Evolutionary conservation across 768 basidiomycete genomes (phyloP).

Genomic region (Sarcomyxa edulis): DNA sequence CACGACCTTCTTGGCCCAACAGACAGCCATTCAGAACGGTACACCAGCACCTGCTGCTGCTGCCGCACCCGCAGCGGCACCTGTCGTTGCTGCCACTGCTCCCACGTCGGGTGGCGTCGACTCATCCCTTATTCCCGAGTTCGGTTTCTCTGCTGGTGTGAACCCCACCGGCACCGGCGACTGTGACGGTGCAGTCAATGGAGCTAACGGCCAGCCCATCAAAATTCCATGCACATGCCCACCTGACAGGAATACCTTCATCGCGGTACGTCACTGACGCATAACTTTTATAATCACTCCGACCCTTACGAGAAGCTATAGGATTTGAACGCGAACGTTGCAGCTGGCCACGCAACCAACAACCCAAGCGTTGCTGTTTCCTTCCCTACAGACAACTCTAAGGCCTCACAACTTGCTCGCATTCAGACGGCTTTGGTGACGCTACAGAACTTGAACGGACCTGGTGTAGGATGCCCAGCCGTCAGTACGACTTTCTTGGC

Average conservation of each 20-base stretch:
- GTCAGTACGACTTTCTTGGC: constrained; percentile 57
- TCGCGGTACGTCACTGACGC: constrained; percentile 31
- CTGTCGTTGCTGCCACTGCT: constrained; percentile 17
- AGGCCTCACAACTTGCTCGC: constrained; percentile 46
- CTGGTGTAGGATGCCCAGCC: constrained; percentile 65
- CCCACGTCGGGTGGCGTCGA: constrained; percentile 30
- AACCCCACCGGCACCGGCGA: constrained; percentile 51
- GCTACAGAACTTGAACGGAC: constrained; percentile 68
- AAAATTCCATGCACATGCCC: constrained; percentile 65
- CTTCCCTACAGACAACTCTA: constrained; percentile 60
- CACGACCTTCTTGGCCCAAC: constrained; percentile 45
- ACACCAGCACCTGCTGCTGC: constrained; percentile 7
- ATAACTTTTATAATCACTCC: not conserved
- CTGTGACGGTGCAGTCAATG: constrained; percentile 59
- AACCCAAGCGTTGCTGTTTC: constrained; percentile 54
- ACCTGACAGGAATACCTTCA: constrained; percentile 46
- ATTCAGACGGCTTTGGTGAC: constrained; percentile 57
- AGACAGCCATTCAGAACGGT: constrained; percentile 5
- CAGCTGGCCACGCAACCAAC: constrained; percentile 58
- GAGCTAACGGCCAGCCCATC: constrained; percentile 44
- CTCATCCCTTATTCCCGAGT: constrained; percentile 48
- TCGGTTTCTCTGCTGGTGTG: constrained; percentile 49
- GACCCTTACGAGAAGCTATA: constrained; percentile 7
- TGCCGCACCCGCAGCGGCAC: constrained; percentile 11
- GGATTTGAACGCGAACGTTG: constrained; percentile 49